Base-by-base conservation (phyloP, 345 rosid species). In the Cardamine occulta region DNA sequence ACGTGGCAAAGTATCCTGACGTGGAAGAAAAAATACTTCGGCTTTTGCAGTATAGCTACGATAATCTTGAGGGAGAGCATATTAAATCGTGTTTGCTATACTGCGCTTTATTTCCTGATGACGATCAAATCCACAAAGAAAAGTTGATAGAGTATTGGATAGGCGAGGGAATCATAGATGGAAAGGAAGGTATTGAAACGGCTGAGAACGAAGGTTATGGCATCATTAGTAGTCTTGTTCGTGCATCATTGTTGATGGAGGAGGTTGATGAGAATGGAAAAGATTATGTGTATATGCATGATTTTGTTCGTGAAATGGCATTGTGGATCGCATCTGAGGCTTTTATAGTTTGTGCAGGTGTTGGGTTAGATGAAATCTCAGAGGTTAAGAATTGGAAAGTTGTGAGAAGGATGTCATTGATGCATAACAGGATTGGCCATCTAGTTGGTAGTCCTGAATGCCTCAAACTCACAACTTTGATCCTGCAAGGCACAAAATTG, bases 221-320 rank as follows among this genome's bases (percentile, higher is more conserved):
- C 0, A 32, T 73, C 2, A 79, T 75, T 45, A 59, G 63, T 71
- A 35, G 28, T 68, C 77, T 81, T 80, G 74, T 80, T 31, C 65
- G 82, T 15, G 79, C 74, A 15, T 71, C 76, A 0, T 83, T 82
- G 63, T 56, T 84, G 54, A 42, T 82, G 49, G 23, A 47, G 10
- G 23, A 8, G 4, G 52, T 7, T 47, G 17, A 45, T 45, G 0
- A 1, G 8, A 1, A 0, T 1, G 10, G 3, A 42, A 2, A 0
- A 66, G 37, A 15, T 11, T 1, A 4, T 7, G 70, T 82, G 45
- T 56, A 21, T 69, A 82, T 84, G 86, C 86, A 86, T 31, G 81
- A 73, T 40, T 70, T 86, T 21, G 82, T 84, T 4, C 73, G 86
- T 26, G 87, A 86, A 61, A 75, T 84, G 63, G 87, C 86, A 0